Evolutionary conservation across 495 filamentous ascomycete genomes (phyloP).

Genomic region (Pyrenula massariospora): DNA sequence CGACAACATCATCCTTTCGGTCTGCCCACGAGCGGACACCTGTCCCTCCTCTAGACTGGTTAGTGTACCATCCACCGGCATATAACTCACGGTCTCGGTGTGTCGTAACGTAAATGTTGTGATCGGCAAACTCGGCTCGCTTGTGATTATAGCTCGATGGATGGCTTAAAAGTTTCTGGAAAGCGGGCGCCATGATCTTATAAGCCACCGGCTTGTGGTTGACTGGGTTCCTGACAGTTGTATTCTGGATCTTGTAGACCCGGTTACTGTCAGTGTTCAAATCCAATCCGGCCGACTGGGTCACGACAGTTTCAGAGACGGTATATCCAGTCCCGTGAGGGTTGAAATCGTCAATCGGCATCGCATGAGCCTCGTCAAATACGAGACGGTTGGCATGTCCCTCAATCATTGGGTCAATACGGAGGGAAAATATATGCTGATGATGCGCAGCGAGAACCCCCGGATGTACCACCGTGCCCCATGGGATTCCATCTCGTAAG

Average conservation of each 20-base stretch:
- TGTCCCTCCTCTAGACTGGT: conserved; percentile 59
- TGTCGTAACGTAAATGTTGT: conserved; percentile 69
- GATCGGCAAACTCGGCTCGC: conserved; percentile 73
- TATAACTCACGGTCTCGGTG: conserved; percentile 72
- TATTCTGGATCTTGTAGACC: conserved; percentile 72
- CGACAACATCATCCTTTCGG: conserved; percentile 40
- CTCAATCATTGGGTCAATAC: conserved; percentile 73
- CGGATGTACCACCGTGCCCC: conserved; percentile 78
- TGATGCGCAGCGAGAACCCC: conserved; percentile 72
- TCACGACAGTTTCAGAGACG: conserved; percentile 46
- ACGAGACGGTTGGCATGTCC: conserved; percentile 60
- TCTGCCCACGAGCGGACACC: conserved; percentile 14
- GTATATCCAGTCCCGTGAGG: conserved; percentile 71
- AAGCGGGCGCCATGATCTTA: conserved; percentile 61
- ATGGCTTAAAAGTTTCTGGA: conserved; percentile 71
- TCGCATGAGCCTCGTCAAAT: conserved; percentile 60
- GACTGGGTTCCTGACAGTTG: conserved; percentile 50
- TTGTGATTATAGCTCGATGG: conserved; percentile 53
- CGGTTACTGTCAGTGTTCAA: conserved; percentile 51
- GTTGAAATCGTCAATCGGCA: conserved; percentile 65
- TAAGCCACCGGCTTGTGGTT: conserved; percentile 70
- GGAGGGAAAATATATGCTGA: conserved; percentile 84
- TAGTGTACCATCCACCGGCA: conserved; percentile 76
- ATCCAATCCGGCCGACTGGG: conserved; percentile 50
- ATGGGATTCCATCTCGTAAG: conserved; percentile 44